These are phyloP conservation scores for Keithomyces neogunnii DNA, from an alignment of 2,329 filamentous ascomycete species.

Conservation along the genomic window DNA sequence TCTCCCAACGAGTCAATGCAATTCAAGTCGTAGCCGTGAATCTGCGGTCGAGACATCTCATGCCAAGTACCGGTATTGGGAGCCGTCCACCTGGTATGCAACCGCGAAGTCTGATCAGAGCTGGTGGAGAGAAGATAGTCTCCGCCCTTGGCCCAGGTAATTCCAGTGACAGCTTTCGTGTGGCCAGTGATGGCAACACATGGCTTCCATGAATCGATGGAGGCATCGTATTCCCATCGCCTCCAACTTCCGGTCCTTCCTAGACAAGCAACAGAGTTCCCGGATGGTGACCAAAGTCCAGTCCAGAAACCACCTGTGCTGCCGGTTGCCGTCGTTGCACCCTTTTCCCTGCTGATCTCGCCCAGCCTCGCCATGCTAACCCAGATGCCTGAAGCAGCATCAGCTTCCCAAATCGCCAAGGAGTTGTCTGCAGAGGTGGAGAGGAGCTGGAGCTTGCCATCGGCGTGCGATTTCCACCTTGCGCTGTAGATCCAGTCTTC, in stretches of 20 bases:
- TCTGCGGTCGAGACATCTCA: slow-evolving; percentile 90
- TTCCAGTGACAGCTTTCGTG: slow-evolving; percentile 68
- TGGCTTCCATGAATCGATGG: slow-evolving; percentile 65
- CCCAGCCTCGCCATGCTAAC: slow-evolving; percentile 76
- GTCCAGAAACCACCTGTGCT: slow-evolving; percentile 97
- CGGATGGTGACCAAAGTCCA: slow-evolving; percentile 80
- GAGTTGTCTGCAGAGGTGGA: slow-evolving; percentile 95
- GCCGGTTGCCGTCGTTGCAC: slow-evolving; percentile 90
- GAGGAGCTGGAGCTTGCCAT: slow-evolving; percentile 59
- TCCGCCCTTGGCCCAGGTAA: slow-evolving; percentile 77
- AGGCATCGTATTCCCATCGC: slow-evolving; percentile 60
- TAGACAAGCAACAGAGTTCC: slow-evolving; percentile 67
- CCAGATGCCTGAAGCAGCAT: slow-evolving; percentile 81
- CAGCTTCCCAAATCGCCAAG: slow-evolving; percentile 84
- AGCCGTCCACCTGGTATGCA: slow-evolving; percentile 72
- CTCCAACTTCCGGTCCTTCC: slow-evolving; percentile 92
- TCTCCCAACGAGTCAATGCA: slow-evolving; percentile 72
- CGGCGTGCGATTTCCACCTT: slow-evolving; percentile 53
- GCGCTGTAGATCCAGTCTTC: slow-evolving; percentile 98
- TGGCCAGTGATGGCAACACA: slow-evolving; percentile 75
- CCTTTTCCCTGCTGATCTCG: slow-evolving; percentile 90
- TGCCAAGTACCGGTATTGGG: slow-evolving; percentile 61
- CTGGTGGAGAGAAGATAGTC: slow-evolving; percentile 83
- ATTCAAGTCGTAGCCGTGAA: slow-evolving; percentile 96
- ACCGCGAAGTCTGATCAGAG: slow-evolving; percentile 83